Percentiles rank a stretch among this genome's conserved stretches.
phyloP scores from a whole-genome alignment of 306 rosid species.

The Morella rubra region DNA sequence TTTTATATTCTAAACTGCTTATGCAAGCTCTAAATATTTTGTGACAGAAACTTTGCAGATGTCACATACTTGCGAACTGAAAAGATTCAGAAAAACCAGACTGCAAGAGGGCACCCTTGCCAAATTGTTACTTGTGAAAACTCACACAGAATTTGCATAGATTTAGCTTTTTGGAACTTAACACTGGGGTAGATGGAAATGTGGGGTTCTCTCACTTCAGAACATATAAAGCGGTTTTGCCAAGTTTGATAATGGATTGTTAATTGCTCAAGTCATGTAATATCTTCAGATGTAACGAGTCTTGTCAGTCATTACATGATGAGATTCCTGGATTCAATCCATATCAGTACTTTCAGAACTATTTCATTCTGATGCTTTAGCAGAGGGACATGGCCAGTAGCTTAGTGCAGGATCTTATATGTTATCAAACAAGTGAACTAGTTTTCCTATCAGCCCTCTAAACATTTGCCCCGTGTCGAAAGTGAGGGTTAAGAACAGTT shows the following conservation, averaged over 20 bases:
- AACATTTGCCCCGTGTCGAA: neutral
- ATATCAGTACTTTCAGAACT: no score
- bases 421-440: neutral
- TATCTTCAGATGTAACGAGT: neutral
- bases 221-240: neutral
- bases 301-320: neutral
- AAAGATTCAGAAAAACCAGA: neutral
- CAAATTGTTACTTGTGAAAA: no score
- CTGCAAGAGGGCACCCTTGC: neutral
- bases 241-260: neutral
- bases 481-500: neutral
- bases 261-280: neutral
- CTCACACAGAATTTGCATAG: neutral
- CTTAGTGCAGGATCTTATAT: neutral
- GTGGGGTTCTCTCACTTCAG: neutral
- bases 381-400: no score
- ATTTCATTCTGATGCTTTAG: neutral
- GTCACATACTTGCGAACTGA: conserved; percentile 6
- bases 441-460: neutral
- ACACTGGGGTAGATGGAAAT: conserved; percentile 11
- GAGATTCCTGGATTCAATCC: no score
- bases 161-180: neutral
- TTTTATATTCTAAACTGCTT: conserved; percentile 8
- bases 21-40: neutral
- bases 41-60: neutral